Evolutionary conservation across 2,329 filamentous ascomycete genomes (phyloP), one percentile per base, ranked within the genome.

Genomic region (Tolypocladium guangdongense): DNA sequence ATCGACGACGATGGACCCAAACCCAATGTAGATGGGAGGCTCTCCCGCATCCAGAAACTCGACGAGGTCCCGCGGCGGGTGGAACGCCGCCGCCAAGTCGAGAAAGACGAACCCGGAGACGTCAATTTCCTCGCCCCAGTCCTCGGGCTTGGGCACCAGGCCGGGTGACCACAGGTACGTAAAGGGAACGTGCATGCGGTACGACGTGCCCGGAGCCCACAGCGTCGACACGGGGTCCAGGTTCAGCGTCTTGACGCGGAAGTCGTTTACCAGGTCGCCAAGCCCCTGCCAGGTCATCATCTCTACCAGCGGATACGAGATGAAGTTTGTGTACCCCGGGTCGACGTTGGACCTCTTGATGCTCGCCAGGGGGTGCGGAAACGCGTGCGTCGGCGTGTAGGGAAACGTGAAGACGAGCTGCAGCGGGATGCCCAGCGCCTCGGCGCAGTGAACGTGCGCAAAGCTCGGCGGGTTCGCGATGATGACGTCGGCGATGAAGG

Each of bases 231-330:
- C 82, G 0, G 86, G 84, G 58, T 91, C 87, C 0, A 92, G 70
- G 1, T 78, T 80, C 1, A 92, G 71, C 0, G 82, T 88, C 52
- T 83, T 81, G 6, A 82, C 75, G 48, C 88, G 78, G 60, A 91
- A 90, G 32, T 81, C 74, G 62, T 92, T 92, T 58, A 92, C 80
- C 32, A 92, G 71, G 64, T 91, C 88, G 2, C 88, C 88, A 0
- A 92, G 74, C 0, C 90, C 91, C 67, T 96, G 90, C 90, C 90
- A 96, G 1, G 90, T 87, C 78, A 92, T 88, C 81, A 89, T 86
- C 64, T 92, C 88, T 1, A 92, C 86, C 37, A 92, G 70, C 0
- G 86, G 83, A 63, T 91, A 93, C 2, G 82, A 86, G 65, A 92
- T 88, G 63, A 88, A 90, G 66, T 92, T 93, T 14, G 84, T 82